These are phyloP conservation scores for Sclerotinia sclerotiorum DNA, from an alignment of 2,329 filamentous ascomycete species.

Conservation along the genomic window DNA sequence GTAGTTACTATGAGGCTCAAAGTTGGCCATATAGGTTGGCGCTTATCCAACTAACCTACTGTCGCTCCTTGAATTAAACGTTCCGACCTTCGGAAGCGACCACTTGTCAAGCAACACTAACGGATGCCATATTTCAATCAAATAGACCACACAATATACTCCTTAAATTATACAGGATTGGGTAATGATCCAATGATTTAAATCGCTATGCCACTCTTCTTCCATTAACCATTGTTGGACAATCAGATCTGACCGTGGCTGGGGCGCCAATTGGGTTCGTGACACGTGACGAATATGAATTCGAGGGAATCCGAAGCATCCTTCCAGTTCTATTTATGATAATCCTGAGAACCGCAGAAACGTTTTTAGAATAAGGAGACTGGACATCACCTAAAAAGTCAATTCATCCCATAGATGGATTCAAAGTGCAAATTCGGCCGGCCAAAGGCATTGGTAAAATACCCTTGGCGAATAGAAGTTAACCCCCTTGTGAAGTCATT, in stretches of 20 bases:
- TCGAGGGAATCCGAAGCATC: not conserved
- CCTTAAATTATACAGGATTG: not conserved
- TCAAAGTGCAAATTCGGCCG: not conserved
- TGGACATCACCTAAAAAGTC: too few species aligned
- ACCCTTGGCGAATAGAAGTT: not conserved
- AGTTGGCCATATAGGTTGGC: not conserved
- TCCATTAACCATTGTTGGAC: not conserved
- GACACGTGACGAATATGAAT: not conserved
- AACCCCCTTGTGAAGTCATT: not conserved
- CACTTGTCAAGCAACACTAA: not conserved
- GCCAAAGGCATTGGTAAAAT: not conserved
- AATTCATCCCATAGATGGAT: not conserved
- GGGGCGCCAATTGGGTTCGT: not conserved
- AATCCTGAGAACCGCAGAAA: too few species aligned
- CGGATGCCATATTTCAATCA: not conserved
- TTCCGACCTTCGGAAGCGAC: not conserved
- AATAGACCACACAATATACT: not conserved
- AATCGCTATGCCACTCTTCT: not conserved
- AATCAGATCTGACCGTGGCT: conserved; percentile 11
- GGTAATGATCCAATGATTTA: not conserved
- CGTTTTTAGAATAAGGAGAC: too few species aligned
- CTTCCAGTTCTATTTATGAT: not conserved
- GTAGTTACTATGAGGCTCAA: not conserved
- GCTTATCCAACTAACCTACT: not conserved
- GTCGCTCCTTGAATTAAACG: not conserved